Base-by-base conservation (phyloP, 2,329 filamentous ascomycete species). In the Fusarium devonianum region DNA sequence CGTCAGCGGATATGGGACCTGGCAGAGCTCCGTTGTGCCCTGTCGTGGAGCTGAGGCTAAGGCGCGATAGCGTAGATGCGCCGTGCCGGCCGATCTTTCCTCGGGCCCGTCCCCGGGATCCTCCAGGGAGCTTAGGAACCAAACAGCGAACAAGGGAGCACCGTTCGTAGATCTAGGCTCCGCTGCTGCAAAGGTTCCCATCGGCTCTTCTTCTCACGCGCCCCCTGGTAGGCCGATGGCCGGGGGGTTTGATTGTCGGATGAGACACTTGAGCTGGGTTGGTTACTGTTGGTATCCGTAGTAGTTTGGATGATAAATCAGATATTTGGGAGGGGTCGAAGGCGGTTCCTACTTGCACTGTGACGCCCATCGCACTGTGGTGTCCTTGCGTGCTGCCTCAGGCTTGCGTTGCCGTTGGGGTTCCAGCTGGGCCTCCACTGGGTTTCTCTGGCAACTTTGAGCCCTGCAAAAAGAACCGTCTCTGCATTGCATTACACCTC, bases 81-180 rank as follows among this genome's bases (percentile, higher is more conserved):
- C 28, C 28, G 26, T 49, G 28, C 53, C 41, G 53, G 49, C 39
- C 57, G 57, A 61, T 61, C 57, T 49, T n/a, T 57, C 57, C 57
- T 38, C n/a, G 53, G 52, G 35, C 40, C 43, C 22, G 34, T 54
- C 35, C 34, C 53, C 54, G 30, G 53, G 57, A 58, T 51, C 42
- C 51, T 56, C 39, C 51, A 34, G 36, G 37, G 51, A 52, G 56
- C 39, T 51, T 56, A 56, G 56, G 51, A 50, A 46, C 56, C 18
- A 25, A 26, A 25, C 13, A 54, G 26, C 35, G 52, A 44, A 22
- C 25, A 22, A 21, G 46, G 37, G 49, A 50, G 40, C 44, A 37
- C 30, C 29, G 48, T 47, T 42, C 30, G 39, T 39, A 49, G 54
- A 53, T 49, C 53, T 19, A 21, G 11, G 41, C 37, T 12, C 32